These are phyloP conservation scores for Paragyromitra xinjiangensis DNA, from an alignment of 495 filamentous ascomycete genomes.

Conservation along the genomic window DNA sequence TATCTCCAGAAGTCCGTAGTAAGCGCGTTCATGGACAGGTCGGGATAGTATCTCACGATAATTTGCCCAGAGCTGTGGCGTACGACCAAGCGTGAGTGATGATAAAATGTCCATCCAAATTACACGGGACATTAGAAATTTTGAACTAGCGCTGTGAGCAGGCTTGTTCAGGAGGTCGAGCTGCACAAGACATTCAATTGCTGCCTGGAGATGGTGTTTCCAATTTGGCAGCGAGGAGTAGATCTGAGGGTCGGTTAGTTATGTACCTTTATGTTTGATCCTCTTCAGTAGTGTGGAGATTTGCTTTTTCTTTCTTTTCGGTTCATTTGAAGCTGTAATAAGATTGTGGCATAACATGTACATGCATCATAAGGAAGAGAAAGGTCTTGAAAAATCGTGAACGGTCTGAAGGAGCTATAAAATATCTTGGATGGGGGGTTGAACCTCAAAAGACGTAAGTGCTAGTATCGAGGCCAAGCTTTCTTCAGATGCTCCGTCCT, in stretches of 20 bases:
- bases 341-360: constrained; percentile 20
- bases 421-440: constrained; percentile 17
- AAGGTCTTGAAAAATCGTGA: constrained; percentile 2
- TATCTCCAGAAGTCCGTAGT: constrained; percentile 35
- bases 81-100: constrained; percentile 47
- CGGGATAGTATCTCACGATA: constrained; percentile 46
- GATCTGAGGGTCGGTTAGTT: constrained; percentile 31
- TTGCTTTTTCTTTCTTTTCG: neutral
- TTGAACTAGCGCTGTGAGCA: constrained; percentile 27
- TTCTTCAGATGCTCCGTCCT: constrained; percentile 35
- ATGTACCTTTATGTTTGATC: constrained; percentile 26
- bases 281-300: neutral
- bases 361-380: constrained; percentile 4
- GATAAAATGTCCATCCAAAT: constrained; percentile 53
- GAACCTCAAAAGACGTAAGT: constrained; percentile 44
- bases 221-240: constrained; percentile 25
- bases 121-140: constrained; percentile 47
- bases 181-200: constrained; percentile 48
- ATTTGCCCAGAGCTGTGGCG: constrained; percentile 49
- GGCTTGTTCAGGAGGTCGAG: constrained; percentile 46
- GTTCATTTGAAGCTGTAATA: constrained; percentile 1
- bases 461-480: constrained; percentile 33
- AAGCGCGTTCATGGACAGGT: constrained; percentile 29
- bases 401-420: neutral
- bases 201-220: constrained; percentile 40